Evolutionary conservation across 805 yeast genomes (phyloP).

Genomic region (Candida broadrunensis): DNA sequence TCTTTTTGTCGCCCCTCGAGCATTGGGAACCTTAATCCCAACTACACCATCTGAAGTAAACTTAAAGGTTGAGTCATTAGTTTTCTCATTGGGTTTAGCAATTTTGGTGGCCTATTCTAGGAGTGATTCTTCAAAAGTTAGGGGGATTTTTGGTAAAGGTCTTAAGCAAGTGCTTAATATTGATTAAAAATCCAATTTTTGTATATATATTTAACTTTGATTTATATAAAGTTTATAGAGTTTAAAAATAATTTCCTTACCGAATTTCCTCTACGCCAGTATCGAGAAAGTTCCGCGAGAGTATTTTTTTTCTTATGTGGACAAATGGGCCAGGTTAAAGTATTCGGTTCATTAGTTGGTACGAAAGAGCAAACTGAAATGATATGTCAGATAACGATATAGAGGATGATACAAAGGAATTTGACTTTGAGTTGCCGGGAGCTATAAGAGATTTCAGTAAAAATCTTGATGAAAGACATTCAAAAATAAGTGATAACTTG

Average conservation of each 20-base stretch:
- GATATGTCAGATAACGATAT: conserved; percentile 15
- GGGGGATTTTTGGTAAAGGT: conserved; percentile 38
- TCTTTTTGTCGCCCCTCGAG: conserved; percentile 43
- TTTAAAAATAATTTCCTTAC: too few relatives aligned
- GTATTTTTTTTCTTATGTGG: too few relatives aligned
- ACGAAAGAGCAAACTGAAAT: conserved; percentile 13
- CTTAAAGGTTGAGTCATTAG: conserved; percentile 25
- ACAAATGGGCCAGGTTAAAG: too few relatives aligned
- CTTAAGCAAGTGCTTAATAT: conserved; percentile 16
- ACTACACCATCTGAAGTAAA: conserved; percentile 20
- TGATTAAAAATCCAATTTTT: too few relatives aligned
- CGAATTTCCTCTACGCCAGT: too few relatives aligned
- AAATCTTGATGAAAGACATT: conserved; percentile 12
- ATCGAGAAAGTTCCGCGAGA: too few relatives aligned
- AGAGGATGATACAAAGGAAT: conserved; percentile 13
- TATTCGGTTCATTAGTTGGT: too few relatives aligned
- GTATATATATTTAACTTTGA: too few relatives aligned
- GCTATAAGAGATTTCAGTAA: conserved; percentile 3
- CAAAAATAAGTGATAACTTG: conserved; percentile 10
- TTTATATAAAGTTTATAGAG: too few relatives aligned
- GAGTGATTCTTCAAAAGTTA: conserved; percentile 23
- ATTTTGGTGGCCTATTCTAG: conserved; percentile 32
- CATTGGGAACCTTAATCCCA: conserved; percentile 31
- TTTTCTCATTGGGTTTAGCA: conserved; percentile 34
- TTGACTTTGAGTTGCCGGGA: conserved; percentile 13